Percentiles rank a stretch among this genome's conserved stretches.
Conservation (phyloP, 2,329 filamentous ascomycete genomes). For the Hirsutella minnesotensis region DNA sequence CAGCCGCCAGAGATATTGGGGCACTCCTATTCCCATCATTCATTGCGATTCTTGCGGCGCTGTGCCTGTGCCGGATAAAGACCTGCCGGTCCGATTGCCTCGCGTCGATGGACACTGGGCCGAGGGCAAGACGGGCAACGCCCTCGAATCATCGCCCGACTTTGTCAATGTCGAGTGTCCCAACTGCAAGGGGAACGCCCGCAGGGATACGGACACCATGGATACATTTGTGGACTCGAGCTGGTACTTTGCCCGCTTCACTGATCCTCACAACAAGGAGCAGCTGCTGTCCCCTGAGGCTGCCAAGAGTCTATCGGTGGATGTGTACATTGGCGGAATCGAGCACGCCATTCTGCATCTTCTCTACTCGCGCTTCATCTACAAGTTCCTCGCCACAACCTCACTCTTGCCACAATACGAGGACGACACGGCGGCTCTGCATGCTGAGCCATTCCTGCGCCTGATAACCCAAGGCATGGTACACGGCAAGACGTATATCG, state of each 20-base stretch:
- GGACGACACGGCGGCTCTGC: slow-evolving; percentile 21
- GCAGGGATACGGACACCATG: slow-evolving; percentile 87
- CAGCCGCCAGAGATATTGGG: slow-evolving; percentile 89
- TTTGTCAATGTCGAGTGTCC: slow-evolving; percentile 72
- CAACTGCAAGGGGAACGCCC: slow-evolving; percentile 56
- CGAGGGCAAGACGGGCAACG: slow-evolving; percentile 61
- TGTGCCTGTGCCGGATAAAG: slow-evolving; percentile 63
- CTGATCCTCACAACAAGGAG: slow-evolving; percentile 54
- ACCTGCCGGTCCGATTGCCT: slow-evolving; percentile 69
- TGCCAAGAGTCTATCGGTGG: slow-evolving; percentile 57
- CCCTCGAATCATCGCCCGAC: slow-evolving; percentile 56
- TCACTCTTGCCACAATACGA: slow-evolving; percentile 29
- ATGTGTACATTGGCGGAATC: slow-evolving; percentile 80
- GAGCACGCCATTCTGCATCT: slow-evolving; percentile 87
- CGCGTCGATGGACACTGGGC: slow-evolving; percentile 57
- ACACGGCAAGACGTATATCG: slow-evolving; percentile 70
- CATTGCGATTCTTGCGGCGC: slow-evolving; percentile 68
- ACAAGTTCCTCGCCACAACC: slow-evolving; percentile 64
- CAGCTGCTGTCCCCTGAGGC: slow-evolving; percentile 49
- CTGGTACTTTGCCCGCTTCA: slow-evolving; percentile 81
- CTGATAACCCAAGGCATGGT: slow-evolving; percentile 89
- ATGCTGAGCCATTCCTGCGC: slow-evolving; percentile 67
- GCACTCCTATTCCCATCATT: slow-evolving; percentile 77
- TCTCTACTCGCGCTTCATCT: slow-evolving; percentile 80
- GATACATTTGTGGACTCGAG: slow-evolving; percentile 93